phyloP scores from a whole-genome alignment of 78 protist genomes.

The Dictyostelium firmibasis region DNA sequence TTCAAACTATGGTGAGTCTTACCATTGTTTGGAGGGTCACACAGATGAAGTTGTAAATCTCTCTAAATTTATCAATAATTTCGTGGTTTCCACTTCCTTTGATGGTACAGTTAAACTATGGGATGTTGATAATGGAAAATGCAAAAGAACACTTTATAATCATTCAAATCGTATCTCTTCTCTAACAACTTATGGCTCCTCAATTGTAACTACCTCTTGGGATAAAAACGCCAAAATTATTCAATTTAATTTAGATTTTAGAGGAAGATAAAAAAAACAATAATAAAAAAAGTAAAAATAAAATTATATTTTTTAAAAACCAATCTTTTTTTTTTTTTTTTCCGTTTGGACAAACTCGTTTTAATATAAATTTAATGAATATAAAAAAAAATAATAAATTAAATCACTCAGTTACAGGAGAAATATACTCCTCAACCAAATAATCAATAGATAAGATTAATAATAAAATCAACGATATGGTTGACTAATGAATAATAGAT shows the following conservation, averaged over 20 bases:
- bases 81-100: slow-evolving; percentile 67
- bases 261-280: slow-evolving; percentile 12
- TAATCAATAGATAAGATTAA: no score
- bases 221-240: slow-evolving; percentile 64
- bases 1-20: slow-evolving; percentile 27
- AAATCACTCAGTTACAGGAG: not conserved
- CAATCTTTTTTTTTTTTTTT: no score
- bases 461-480: no score
- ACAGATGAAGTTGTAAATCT: slow-evolving; percentile 64
- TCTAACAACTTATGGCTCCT: slow-evolving; percentile 17
- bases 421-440: no score
- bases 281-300: not conserved
- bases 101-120: slow-evolving; percentile 77
- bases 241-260: slow-evolving; percentile 63
- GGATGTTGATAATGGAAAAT: slow-evolving; percentile 67
- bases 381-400: not conserved
- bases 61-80: slow-evolving; percentile 43
- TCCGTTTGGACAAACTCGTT: no score
- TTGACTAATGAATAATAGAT: no score
- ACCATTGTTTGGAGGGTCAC: slow-evolving; percentile 52
- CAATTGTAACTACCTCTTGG: slow-evolving; percentile 51
- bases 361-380: no score
- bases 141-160: slow-evolving; percentile 44
- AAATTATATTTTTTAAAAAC: no score
- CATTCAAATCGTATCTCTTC: slow-evolving; percentile 56